These are phyloP conservation scores for Skeletonema menzelii DNA, from an alignment of 108 stramenopile genomes.

Conservation along the genomic window DNA sequence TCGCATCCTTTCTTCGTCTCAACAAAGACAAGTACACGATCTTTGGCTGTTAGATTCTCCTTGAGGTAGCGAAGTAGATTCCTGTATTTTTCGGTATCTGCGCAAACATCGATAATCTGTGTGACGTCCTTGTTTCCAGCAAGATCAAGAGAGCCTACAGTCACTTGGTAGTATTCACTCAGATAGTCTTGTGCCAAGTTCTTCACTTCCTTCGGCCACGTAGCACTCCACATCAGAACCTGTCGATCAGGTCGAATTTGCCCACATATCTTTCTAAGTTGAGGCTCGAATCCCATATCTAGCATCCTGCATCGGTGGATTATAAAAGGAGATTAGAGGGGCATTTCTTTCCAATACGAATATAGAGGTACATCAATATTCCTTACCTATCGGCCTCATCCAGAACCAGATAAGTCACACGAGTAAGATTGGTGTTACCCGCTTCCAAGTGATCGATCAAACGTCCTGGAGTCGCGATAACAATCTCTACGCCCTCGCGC, in stretches of 20 bases:
- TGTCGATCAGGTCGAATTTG: constrained; percentile 98
- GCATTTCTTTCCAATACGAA: too few relatives aligned
- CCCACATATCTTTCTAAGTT: constrained; percentile 93
- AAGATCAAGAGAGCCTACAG: constrained; percentile 97
- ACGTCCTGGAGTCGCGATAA: constrained; percentile 98
- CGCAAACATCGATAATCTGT: constrained; percentile 91
- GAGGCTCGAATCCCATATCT: constrained; percentile 99
- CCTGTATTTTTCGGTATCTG: constrained; percentile 93
- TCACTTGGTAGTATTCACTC: constrained; percentile 91
- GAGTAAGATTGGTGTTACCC: constrained; percentile 93
- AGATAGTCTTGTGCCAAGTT: constrained; percentile 94
- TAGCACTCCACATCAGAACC: constrained; percentile 99
- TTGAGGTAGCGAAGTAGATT: constrained; percentile 74
- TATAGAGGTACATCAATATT: too few relatives aligned
- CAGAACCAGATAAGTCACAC: constrained; percentile 97
- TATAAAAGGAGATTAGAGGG: too few relatives aligned
- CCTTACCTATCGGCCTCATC: constrained; percentile 89
- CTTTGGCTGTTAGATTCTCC: constrained; percentile 78
- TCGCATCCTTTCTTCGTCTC: constrained; percentile 98
- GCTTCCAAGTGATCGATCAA: constrained; percentile 97
- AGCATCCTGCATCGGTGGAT: constrained; percentile 93
- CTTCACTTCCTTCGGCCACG: constrained; percentile 98
- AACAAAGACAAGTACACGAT: constrained; percentile 95
- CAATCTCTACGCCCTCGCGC: constrained; percentile 92
- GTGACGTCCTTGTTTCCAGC: constrained; percentile 97